phyloP scores from a whole-genome alignment of 306 rosid genomes.

The Mimosa pudica region DNA sequence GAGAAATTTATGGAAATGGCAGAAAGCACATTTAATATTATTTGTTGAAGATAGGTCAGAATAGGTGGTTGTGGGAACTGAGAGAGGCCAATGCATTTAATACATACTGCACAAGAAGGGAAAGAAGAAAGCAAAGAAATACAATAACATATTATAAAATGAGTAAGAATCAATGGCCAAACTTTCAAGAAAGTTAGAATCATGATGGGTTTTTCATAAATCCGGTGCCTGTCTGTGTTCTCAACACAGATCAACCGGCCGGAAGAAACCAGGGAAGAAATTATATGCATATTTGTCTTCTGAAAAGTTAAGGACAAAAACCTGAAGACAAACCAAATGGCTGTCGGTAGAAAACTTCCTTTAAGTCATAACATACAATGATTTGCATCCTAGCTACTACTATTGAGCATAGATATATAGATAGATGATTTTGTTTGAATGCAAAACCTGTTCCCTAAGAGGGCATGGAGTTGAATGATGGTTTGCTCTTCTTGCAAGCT shows the following conservation, averaged over 20 bases:
- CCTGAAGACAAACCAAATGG: slow-evolving; percentile 5
- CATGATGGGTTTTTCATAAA: slow-evolving; percentile 6
- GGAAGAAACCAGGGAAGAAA: slow-evolving; percentile 16
- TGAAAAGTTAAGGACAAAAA: slow-evolving; percentile 18
- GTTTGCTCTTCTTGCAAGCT: slow-evolving; percentile 98
- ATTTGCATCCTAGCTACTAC: background rate
- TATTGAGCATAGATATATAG: background rate
- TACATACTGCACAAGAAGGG: slow-evolving; percentile 43
- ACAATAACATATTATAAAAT: slow-evolving; percentile 23
- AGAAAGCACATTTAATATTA: slow-evolving; percentile 31
- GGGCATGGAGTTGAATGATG: slow-evolving; percentile 98
- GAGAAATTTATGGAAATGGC: slow-evolving; percentile 42
- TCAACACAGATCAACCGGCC: slow-evolving; percentile 19
- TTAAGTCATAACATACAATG: background rate
- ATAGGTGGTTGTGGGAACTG: slow-evolving; percentile 45
- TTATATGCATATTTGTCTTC: background rate
- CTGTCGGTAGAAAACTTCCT: background rate
- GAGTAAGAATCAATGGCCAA: slow-evolving; percentile 22
- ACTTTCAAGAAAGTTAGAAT: slow-evolving; percentile 7
- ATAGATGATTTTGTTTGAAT: slow-evolving; percentile 21
- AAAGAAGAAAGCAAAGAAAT: slow-evolving; percentile 32
- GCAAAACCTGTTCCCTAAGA: slow-evolving; percentile 90
- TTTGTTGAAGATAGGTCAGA: slow-evolving; percentile 39
- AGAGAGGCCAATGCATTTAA: slow-evolving; percentile 58
- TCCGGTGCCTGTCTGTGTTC: slow-evolving; percentile 6